Evolutionary conservation across 352 stramenopile species (phyloP).

Genomic region (Globisporangium mamillatum): DNA sequence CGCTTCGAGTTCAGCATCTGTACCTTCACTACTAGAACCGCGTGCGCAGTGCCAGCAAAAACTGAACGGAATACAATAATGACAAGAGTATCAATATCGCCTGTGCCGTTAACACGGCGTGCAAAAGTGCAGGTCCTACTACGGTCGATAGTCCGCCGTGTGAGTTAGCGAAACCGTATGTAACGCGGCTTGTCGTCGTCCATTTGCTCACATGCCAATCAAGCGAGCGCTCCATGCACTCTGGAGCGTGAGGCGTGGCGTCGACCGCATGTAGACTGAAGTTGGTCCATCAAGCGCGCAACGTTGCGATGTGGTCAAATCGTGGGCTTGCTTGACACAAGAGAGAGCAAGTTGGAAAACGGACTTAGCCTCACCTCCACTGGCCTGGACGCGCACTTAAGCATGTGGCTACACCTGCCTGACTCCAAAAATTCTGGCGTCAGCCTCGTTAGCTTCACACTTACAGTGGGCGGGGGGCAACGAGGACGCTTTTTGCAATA

Average conservation of each 20-base stretch:
- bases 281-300: not conserved
- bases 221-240: slow-evolving; percentile 1
- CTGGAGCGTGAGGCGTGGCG: not conserved
- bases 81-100: not conserved
- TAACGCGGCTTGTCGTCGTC: not conserved
- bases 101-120: not conserved
- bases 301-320: not conserved
- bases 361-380: not conserved
- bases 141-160: not conserved
- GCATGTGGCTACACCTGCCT: not conserved
- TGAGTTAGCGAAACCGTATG: slow-evolving; percentile 3
- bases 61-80: not conserved
- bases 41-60: not conserved
- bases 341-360: not conserved
- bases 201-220: not conserved
- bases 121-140: not conserved
- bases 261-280: not conserved
- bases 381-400: not conserved
- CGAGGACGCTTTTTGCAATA: too few relatives aligned
- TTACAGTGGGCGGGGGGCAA: too few relatives aligned
- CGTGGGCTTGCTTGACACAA: not conserved
- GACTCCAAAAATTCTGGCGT: not conserved
- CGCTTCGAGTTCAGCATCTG: not conserved
- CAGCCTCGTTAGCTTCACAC: not conserved
- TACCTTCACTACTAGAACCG: not conserved